phyloP scores from a whole-genome alignment of 108 stramenopile species.

The Pseudonitzschia delicatissima region DNA sequence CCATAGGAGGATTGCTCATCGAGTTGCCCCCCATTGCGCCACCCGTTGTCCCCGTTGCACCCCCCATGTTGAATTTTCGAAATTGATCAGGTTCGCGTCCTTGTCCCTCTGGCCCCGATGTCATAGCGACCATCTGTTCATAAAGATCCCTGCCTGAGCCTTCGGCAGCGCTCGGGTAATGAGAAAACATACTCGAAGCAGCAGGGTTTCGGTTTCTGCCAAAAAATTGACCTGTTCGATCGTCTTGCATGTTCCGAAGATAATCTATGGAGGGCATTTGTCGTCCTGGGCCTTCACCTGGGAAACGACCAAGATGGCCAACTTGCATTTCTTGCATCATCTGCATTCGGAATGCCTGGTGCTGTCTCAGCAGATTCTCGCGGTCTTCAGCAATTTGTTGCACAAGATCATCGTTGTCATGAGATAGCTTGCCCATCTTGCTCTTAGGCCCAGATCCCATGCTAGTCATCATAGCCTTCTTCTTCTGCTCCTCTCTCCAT shows the following conservation, averaged over 20 bases:
- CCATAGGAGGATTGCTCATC: neutral
- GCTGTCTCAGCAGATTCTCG: neutral
- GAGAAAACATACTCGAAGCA: neutral
- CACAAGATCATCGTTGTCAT: slow-evolving; percentile 1
- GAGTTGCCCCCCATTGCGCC: slow-evolving; percentile 2
- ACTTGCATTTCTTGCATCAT: slow-evolving; percentile 4
- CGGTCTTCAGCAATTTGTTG: neutral
- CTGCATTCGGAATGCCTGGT: slow-evolving; percentile 9
- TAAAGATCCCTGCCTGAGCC: slow-evolving; percentile 2
- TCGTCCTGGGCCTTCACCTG: neutral
- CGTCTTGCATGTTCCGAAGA: slow-evolving; percentile 25
- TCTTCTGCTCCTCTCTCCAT: slow-evolving; percentile 37
- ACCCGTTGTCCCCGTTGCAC: neutral
- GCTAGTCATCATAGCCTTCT: neutral
- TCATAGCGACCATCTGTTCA: neutral
- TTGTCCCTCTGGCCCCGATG: neutral
- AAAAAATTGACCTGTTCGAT: neutral
- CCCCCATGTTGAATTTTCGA: neutral
- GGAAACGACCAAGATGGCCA: slow-evolving; percentile 1
- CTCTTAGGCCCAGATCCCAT: neutral
- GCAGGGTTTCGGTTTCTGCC: neutral
- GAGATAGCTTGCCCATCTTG: too few species aligned
- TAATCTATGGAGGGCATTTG: slow-evolving; percentile 16
- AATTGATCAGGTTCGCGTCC: neutral
- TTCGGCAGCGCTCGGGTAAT: slow-evolving; percentile 8